Evolutionary conservation across 768 basidiomycete species (phyloP).

Genomic region (Termitomyces sp.): DNA sequence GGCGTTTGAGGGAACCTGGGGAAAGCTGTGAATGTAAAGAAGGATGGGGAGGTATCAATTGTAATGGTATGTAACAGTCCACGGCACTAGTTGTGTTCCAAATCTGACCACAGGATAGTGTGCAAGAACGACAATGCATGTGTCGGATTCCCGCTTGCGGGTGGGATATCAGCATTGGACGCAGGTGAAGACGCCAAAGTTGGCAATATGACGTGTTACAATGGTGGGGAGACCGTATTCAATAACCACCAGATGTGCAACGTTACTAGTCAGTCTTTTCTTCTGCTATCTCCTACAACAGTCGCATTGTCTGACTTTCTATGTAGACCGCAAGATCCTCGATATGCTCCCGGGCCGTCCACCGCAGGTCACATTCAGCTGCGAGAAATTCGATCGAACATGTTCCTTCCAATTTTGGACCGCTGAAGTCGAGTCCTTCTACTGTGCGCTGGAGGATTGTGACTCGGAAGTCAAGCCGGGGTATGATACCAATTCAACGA

Average conservation of each 20-base stretch:
- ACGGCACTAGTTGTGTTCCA: too few species aligned
- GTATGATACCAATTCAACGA: conserved; percentile 67
- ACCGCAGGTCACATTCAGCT: conserved; percentile 96
- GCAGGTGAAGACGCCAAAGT: conserved; percentile 31
- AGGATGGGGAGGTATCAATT: conserved; percentile 95
- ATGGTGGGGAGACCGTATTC: conserved; percentile 89
- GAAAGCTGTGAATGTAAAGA: conserved; percentile 86
- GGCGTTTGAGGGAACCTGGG: conserved; percentile 74
- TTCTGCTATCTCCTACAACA: neutral
- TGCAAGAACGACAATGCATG: conserved; percentile 10
- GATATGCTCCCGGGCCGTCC: conserved; percentile 87
- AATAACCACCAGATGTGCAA: conserved; percentile 97
- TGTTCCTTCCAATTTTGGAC: conserved; percentile 99
- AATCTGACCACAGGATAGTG: neutral
- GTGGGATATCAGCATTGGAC: conserved; percentile 33
- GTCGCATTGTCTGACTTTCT: neutral
- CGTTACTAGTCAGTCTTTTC: conserved; percentile 80
- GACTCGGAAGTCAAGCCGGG: conserved; percentile 40
- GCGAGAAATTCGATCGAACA: conserved; percentile 55
- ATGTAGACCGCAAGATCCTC: conserved; percentile 86
- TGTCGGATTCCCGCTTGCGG: conserved; percentile 31
- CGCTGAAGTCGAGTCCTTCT: conserved; percentile 91
- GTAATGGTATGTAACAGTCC: conserved; percentile 68
- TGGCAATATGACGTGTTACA: conserved; percentile 90
- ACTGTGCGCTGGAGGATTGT: conserved; percentile 83